Percentiles rank a stretch among this genome's conserved stretches.
Evolutionary conservation across 352 stramenopile species (phyloP).

Genomic region (Hyphochytrium catenoides): DNA sequence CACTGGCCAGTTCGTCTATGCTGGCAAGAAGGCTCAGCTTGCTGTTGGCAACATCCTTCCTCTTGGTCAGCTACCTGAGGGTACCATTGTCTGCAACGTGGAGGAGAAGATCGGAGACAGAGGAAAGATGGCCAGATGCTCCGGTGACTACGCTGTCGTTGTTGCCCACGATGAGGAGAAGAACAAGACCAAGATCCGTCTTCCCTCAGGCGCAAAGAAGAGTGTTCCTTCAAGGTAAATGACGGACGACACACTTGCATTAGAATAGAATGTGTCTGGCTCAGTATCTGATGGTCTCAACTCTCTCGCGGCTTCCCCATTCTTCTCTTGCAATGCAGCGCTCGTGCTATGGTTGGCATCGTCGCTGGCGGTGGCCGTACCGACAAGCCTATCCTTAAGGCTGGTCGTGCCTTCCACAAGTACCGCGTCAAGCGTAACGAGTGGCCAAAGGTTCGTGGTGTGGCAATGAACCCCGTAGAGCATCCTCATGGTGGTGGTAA

Average conservation of each 20-base stretch:
- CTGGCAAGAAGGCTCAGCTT: conserved; percentile 82
- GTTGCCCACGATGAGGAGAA: conserved; percentile 97
- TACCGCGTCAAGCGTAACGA: conserved; percentile 97
- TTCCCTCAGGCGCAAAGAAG: conserved; percentile 92
- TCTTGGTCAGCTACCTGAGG: conserved; percentile 80
- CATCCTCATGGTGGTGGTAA: conserved; percentile 99
- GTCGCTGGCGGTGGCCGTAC: conserved; percentile 93
- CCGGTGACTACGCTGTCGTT: conserved; percentile 94
- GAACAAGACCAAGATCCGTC: conserved; percentile 79
- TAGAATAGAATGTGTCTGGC: no score
- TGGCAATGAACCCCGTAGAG: conserved; percentile 99
- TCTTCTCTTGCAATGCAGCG: conserved; percentile 29
- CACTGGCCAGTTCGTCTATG: conserved; percentile 96
- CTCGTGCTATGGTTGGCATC: conserved; percentile 87
- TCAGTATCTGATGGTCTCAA: no score
- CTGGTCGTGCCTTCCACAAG: conserved; percentile 92
- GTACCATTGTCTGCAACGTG: conserved; percentile 97
- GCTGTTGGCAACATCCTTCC: conserved; percentile 93
- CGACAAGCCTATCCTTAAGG: conserved; percentile 97
- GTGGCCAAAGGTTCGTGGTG: conserved; percentile 95
- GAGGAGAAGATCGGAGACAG: conserved; percentile 86
- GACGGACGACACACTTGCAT: no score
- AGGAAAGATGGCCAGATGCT: conserved; percentile 83
- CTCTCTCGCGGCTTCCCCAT: conserved; percentile 13
- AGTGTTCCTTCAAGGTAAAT: conserved; percentile 74